phyloP scores from a whole-genome alignment of 176 grass and related monocot genomes.

The Lolium multiflorum region DNA sequence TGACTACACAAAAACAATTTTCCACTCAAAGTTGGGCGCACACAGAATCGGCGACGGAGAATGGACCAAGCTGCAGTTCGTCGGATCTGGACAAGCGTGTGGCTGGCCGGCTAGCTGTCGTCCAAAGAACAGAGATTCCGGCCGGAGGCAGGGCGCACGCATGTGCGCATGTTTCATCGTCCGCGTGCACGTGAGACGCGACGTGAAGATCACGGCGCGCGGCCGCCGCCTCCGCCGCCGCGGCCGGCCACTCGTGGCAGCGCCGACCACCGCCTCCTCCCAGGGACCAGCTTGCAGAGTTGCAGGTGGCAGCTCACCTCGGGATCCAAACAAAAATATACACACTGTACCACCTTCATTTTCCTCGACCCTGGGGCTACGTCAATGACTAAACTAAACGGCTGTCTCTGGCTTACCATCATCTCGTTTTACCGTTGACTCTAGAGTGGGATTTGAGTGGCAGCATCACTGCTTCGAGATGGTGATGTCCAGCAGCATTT shows the following conservation, averaged over 20 bases:
- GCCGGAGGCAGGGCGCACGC: not conserved
- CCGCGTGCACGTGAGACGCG: not conserved
- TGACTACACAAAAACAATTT: no score
- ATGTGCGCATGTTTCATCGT: not conserved
- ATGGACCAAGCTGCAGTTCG: not conserved
- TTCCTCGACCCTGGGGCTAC: not conserved
- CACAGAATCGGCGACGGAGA: not conserved
- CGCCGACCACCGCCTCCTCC: not conserved
- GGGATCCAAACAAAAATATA: not conserved
- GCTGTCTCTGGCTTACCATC: no score
- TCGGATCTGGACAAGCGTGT: not conserved
- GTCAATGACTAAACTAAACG: not conserved
- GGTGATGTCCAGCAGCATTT: not conserved
- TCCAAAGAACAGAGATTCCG: not conserved
- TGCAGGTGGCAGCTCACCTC: not conserved
- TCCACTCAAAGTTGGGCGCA: no score
- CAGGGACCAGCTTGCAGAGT: not conserved
- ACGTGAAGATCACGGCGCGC: not conserved
- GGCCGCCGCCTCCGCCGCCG: slow-evolving; percentile 3
- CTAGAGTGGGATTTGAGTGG: not conserved
- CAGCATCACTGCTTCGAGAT: no score
- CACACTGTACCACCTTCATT: not conserved
- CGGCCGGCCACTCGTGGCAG: slow-evolving; percentile 2
- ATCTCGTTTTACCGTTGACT: not conserved
- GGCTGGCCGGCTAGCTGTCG: not conserved